Base-by-base conservation (phyloP, 2,329 filamentous ascomycete genomes). In the Microcyclospora tardicrescens region DNA sequence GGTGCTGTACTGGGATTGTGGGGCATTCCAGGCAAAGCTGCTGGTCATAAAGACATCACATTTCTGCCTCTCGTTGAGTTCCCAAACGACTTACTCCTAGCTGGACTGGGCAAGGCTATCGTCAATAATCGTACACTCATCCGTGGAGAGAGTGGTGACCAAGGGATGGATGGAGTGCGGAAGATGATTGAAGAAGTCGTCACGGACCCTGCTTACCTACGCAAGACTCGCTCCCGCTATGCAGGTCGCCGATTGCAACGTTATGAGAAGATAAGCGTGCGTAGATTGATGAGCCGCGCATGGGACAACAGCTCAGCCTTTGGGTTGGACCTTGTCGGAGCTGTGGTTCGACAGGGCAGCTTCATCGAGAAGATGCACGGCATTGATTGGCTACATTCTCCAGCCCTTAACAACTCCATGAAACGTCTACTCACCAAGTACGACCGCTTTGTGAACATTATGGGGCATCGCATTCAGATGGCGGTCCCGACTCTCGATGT, bases 341-440 rank as follows among this genome's bases (percentile, higher is more conserved):
- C 78, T 0, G 74, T 82, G 2, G 64, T 80, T 47, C 67, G 80
- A 0, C 80, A 84, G 53, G 71, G 74, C 13, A 64, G 71, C 34
- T 84, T 83, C 48, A 61, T 76, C 2, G 73, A 77, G 42, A 84
- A 89, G 62, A 87, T 89, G 81, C 68, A 73, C 47, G 68, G 72
- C 47, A 74, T 87, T 34, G 80, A 85, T 59, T 89, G 82, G 83
- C 63, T 87, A 1, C 82, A 84, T 56, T 81, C 77, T 16, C 81
- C 82, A 0, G 66, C 75, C 0, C 68, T 77, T 0, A 61, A 59
- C 2, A 62, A 69, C 0, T 87, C 80, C 0, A 83, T 83, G 72
- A 45, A 55, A 0, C 71, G 81, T 0, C 64, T 84, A 1, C 62
- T 84, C 3, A 53, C 52, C 2, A 86, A 83, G 54, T 84, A 84